Evolutionary conservation across 768 basidiomycete species (phyloP).

Genomic region (Guyanaporus albipodus): DNA sequence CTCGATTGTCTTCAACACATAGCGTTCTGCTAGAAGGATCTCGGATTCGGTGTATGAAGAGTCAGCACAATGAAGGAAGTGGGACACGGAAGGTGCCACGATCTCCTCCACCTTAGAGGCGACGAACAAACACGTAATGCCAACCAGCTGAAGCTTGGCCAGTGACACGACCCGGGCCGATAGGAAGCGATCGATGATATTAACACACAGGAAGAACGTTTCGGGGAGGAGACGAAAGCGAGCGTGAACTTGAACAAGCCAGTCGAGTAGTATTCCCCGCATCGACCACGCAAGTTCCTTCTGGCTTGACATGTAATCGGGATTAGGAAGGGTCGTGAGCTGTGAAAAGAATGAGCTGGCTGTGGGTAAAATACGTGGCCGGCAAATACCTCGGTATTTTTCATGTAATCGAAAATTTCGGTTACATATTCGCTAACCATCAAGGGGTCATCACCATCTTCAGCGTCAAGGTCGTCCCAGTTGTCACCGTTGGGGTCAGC

Average conservation of each 20-base stretch:
- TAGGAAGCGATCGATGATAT: constrained; percentile 79
- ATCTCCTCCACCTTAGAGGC: constrained; percentile 94
- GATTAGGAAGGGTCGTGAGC: constrained; percentile 75
- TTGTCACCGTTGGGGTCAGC: constrained; percentile 59
- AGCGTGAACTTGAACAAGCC: constrained; percentile 88
- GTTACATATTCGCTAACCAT: constrained; percentile 97
- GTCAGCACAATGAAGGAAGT: constrained; percentile 79
- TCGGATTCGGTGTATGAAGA: constrained; percentile 73
- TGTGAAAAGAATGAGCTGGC: constrained; percentile 27
- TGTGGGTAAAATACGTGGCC: neutral
- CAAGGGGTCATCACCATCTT: constrained; percentile 88
- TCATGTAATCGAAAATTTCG: constrained; percentile 93
- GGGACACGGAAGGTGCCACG: constrained; percentile 75
- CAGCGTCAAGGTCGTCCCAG: constrained; percentile 92
- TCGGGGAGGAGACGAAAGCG: constrained; percentile 85
- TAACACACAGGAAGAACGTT: constrained; percentile 85
- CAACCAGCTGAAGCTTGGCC: constrained; percentile 87
- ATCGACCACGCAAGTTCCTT: constrained; percentile 85
- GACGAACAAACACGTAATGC: constrained; percentile 82
- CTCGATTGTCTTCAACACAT: constrained; percentile 78
- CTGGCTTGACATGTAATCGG: constrained; percentile 82
- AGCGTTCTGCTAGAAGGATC: constrained; percentile 85
- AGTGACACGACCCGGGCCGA: constrained; percentile 50
- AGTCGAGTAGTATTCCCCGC: constrained; percentile 86
- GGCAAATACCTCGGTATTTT: constrained; percentile 66